phyloP scores from a whole-genome alignment of 2,329 filamentous ascomycete species.

The Botryotinia calthae region DNA sequence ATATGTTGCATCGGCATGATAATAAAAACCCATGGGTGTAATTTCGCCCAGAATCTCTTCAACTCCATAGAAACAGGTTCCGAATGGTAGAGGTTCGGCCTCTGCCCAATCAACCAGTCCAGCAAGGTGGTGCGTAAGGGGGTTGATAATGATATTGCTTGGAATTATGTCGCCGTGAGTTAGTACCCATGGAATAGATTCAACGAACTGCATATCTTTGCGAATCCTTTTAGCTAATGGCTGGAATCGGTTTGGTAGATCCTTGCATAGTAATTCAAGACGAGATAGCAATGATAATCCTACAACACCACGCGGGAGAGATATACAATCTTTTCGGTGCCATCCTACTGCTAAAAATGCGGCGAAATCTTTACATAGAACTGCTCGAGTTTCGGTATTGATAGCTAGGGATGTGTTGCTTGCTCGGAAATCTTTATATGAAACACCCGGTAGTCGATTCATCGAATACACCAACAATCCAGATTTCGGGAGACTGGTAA shows the following conservation, averaged over 20 bases:
- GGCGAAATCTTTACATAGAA: constrained; percentile 45
- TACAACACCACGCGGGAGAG: constrained; percentile 38
- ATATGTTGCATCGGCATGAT: constrained; percentile 44
- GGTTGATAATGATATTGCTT: constrained; percentile 55
- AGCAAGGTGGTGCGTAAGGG: constrained; percentile 44
- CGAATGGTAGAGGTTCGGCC: constrained; percentile 59
- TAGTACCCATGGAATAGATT: constrained; percentile 52
- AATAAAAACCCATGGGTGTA: constrained; percentile 39
- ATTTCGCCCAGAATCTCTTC: constrained; percentile 57
- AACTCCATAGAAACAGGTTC: constrained; percentile 57
- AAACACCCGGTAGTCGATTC: constrained; percentile 43
- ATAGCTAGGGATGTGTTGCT: background rate
- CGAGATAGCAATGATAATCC: constrained; percentile 45
- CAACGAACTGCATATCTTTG: constrained; percentile 39
- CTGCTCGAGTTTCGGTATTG: constrained; percentile 30
- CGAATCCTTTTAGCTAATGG: constrained; percentile 30
- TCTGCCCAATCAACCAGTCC: constrained; percentile 66
- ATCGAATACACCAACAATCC: constrained; percentile 43
- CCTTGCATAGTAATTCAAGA: constrained; percentile 40
- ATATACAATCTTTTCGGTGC: constrained; percentile 27
- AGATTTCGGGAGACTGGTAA: constrained; percentile 40
- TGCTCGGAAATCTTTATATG: constrained; percentile 39
- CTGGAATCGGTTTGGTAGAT: constrained; percentile 41
- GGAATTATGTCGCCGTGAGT: constrained; percentile 61
- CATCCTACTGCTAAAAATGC: constrained; percentile 43